Evolutionary conservation across 306 rosid genomes (phyloP), one percentile per base, ranked within the genome.

Genomic region (Trifolium subterraneum): DNA sequence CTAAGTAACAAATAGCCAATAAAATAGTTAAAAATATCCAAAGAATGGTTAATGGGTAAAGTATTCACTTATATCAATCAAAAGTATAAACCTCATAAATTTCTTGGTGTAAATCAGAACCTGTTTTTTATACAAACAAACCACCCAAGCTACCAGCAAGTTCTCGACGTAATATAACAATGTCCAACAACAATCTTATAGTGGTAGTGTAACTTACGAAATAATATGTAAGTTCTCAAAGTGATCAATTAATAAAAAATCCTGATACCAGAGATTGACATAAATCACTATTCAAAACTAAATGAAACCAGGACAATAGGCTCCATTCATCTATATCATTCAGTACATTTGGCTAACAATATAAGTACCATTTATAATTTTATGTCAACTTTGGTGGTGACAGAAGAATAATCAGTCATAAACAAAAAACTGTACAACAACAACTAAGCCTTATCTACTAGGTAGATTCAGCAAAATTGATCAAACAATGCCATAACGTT

Each of bases 201-300:
- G 25, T 18, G 10, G 7, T 75, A 59, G 38, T 27, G 39, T 27
- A 59, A 59, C 18, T 59, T 59, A 13, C 35, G 14, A 59, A 23
- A 56, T 23, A 25, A 58, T 58, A 27, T 27, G 7, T 12, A 59
- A 25, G 39, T 29, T 29, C 10, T 31, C 29, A 29, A 29, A 76
- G 56, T 23, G 50, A 41, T 55, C 75, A 68, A 77, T 20, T 31
- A 58, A 58, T 47, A 23, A 42, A 16, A 15, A 73, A 47, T 36
- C 39, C 39, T 36, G 39, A 36, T 36, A 36, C 39, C 39, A 36
- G 39, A 10, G 39, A 35, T 35, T 35, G 39, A 35, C 39, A 35
- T 35, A 33, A 33, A 33, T 33, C 44, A 61, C 25, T 31, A 62
- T 52, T 69, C 73, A 74, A 74, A 72, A 64, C 71, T 41, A 23